Conservation (phyloP, 345 rosid genomes). For the Aurinia saxatilis region DNA sequence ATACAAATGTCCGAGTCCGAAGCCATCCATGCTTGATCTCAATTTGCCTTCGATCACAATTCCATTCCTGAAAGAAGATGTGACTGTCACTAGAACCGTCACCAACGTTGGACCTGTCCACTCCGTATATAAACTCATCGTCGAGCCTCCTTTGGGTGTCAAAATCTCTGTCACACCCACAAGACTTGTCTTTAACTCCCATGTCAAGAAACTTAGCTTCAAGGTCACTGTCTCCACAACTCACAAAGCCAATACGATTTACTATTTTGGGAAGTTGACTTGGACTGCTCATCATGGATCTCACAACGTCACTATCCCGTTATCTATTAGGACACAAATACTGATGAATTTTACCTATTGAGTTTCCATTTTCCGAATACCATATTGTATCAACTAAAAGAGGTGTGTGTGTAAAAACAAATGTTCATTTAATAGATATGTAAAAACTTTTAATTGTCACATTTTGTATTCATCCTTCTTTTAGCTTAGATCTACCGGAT, state of each 20-base stretch:
- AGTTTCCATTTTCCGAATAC: no score
- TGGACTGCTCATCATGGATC: slow-evolving; percentile 32
- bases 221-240: slow-evolving; percentile 13
- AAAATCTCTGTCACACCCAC: slow-evolving; percentile 17
- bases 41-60: slow-evolving; percentile 44
- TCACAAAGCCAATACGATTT: slow-evolving; percentile 31
- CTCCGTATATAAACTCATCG: slow-evolving; percentile 22
- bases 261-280: slow-evolving; percentile 38
- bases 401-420: no score
- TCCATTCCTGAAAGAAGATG: slow-evolving; percentile 15
- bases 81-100: slow-evolving; percentile 27
- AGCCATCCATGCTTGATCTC: slow-evolving; percentile 23
- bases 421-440: no score
- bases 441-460: no score
- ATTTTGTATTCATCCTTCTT: no score
- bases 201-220: slow-evolving; percentile 16
- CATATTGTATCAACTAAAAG: no score
- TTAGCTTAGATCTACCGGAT: no score
- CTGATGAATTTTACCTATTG: neutral
- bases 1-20: slow-evolving; percentile 17
- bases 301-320: slow-evolving; percentile 11
- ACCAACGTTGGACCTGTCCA: slow-evolving; percentile 37
- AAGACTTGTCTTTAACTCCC: slow-evolving; percentile 14
- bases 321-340: slow-evolving; percentile 11
- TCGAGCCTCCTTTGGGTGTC: slow-evolving; percentile 30